Percentiles rank a stretch among this genome's conserved stretches.
Conservation (phyloP, 495 filamentous ascomycete species). For the Clavariopsis aquatica region DNA sequence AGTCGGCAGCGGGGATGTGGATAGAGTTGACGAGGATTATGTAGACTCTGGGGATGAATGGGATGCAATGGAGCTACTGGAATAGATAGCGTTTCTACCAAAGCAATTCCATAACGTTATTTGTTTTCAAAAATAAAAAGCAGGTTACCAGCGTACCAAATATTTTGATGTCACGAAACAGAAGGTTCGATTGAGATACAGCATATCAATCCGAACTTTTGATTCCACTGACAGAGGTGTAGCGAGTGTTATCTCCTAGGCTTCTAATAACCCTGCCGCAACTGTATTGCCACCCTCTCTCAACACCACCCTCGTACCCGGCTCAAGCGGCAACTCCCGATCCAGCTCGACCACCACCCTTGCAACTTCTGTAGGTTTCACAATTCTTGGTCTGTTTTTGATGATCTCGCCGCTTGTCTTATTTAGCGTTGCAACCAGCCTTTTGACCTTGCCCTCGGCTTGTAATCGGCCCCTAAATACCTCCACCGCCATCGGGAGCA, state of each 20-base stretch:
- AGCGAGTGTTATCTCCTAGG: too few species aligned
- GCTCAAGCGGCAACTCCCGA: conserved; percentile 74
- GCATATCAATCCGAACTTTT: too few species aligned
- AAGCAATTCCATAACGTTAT: too few species aligned
- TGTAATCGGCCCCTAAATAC: conserved; percentile 83
- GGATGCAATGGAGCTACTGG: too few species aligned
- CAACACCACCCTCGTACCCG: conserved; percentile 75
- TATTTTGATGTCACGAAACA: too few species aligned
- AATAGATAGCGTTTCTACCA: too few species aligned
- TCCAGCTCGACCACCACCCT: conserved; percentile 72
- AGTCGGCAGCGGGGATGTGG: not conserved
- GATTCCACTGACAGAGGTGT: too few species aligned
- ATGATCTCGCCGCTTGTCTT: conserved; percentile 66
- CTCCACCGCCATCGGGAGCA: conserved; percentile 86
- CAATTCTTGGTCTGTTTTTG: conserved; percentile 83
- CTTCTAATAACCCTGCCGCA: conserved; percentile 72
- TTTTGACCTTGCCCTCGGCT: conserved; percentile 69
- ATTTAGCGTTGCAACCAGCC: conserved; percentile 71
- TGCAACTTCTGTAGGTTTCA: conserved; percentile 70
- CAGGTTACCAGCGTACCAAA: too few species aligned
- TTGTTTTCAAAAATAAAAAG: too few species aligned
- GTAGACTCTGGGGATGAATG: too few species aligned
- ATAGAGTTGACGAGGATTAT: not conserved
- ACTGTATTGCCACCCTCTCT: conserved; percentile 77
- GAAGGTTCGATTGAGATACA: too few species aligned